Percentiles rank a stretch among this genome's conserved stretches.
Conservation (phyloP, 371 early-diverging fungal genomes). For the Dentiscutata heterogama region DNA sequence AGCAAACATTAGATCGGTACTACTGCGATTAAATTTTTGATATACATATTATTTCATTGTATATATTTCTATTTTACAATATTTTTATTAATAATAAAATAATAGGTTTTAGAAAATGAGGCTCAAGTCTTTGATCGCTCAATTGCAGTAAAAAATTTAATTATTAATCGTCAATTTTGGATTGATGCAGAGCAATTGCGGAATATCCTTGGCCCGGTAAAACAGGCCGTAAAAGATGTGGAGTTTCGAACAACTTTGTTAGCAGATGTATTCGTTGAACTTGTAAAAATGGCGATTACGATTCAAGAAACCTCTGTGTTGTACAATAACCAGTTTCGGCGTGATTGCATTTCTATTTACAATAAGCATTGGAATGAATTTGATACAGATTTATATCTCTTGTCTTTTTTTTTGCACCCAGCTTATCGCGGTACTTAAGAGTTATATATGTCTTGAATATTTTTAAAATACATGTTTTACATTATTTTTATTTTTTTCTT, state of each 20-base stretch:
- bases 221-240: neutral
- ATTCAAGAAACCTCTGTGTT: neutral
- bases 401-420: too few relatives aligned
- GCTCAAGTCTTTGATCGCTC: neutral
- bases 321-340: neutral
- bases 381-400: too few relatives aligned
- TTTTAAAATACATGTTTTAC: too few relatives aligned
- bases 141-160: neutral
- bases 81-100: too few relatives aligned
- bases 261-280: slow-evolving; percentile 7
- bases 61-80: too few relatives aligned
- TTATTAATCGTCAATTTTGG: neutral
- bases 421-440: too few relatives aligned
- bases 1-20: neutral
- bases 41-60: too few relatives aligned
- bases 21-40: too few relatives aligned
- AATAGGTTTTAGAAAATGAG: neutral
- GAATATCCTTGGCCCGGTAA: neutral
- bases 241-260: neutral
- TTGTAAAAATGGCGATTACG: neutral
- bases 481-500: too few relatives aligned
- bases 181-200: neutral
- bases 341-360: too few relatives aligned
- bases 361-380: too few relatives aligned
- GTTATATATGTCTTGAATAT: too few relatives aligned